phyloP scores from a whole-genome alignment of 164 flowering plant species.

The Kingdonia uniflora region DNA sequence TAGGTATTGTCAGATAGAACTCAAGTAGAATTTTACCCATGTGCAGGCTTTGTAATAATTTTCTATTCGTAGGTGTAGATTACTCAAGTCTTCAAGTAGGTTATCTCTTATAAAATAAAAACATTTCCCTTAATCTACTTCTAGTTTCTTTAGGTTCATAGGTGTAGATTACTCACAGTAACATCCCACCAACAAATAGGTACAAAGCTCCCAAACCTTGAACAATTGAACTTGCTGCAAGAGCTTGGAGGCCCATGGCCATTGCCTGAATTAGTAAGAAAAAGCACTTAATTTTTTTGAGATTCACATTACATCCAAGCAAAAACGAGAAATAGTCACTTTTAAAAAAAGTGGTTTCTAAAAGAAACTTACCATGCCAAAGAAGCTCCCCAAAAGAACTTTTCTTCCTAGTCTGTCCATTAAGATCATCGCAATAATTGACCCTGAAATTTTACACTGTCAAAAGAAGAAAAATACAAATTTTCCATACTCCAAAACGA shows the following conservation, averaged over 20 bases:
- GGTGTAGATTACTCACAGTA: conserved; percentile 50
- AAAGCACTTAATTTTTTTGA: not conserved
- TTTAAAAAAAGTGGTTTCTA: not conserved
- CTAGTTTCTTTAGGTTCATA: not conserved
- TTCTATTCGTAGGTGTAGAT: no score
- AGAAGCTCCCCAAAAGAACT: conserved; percentile 73
- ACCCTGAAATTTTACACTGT: conserved; percentile 37
- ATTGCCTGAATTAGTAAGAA: conserved; percentile 42
- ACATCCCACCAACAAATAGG: conserved; percentile 85
- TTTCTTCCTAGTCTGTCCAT: conserved; percentile 95
- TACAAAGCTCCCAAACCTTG: conserved; percentile 30
- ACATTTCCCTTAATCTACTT: no score
- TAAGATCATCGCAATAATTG: conserved; percentile 62
- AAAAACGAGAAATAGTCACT: no score
- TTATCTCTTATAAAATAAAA: no score
- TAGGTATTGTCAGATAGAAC: no score
- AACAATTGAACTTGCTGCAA: conserved; percentile 43
- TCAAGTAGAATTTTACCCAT: no score
- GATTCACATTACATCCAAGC: no score
- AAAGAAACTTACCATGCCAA: conserved; percentile 20
- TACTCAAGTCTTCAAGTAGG: no score
- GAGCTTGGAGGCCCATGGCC: conserved; percentile 70
- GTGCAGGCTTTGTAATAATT: no score
- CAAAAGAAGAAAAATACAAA: not conserved
- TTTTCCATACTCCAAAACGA: no score